These are phyloP conservation scores for Rhodamnia rubescens DNA, from an alignment of 345 rosid species.

Conservation along the genomic window DNA sequence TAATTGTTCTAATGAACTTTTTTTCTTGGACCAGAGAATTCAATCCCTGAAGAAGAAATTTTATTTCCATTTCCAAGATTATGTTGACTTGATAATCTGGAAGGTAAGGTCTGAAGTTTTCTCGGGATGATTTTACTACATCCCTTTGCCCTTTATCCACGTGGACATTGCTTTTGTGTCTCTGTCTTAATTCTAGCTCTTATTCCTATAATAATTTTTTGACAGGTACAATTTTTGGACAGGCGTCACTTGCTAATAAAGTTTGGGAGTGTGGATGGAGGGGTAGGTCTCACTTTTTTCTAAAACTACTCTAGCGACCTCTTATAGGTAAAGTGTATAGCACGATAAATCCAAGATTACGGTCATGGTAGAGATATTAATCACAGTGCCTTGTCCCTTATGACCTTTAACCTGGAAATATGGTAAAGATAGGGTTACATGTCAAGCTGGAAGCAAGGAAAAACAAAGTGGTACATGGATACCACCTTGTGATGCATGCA, in stretches of 20 bases:
- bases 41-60: constrained; percentile 88
- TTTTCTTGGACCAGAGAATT: constrained; percentile 45
- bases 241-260: constrained; percentile 84
- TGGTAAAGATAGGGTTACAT: not conserved
- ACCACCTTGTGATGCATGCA: not conserved
- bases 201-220: not conserved
- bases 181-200: not conserved
- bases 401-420: not conserved
- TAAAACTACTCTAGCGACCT: not conserved
- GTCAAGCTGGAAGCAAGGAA: not conserved
- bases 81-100: constrained; percentile 86
- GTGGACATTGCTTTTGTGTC: constrained; percentile 2
- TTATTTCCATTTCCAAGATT: constrained; percentile 91
- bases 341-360: not conserved
- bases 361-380: not conserved
- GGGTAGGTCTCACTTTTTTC: constrained; percentile 44
- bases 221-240: constrained; percentile 93
- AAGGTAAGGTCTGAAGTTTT: constrained; percentile 34
- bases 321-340: not conserved
- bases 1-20: constrained; percentile 9
- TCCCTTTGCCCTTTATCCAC: not conserved
- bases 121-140: not conserved
- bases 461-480: not conserved
- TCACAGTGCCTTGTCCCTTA: not conserved
- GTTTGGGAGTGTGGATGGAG: constrained; percentile 92